phyloP scores from a whole-genome alignment of 495 filamentous ascomycete genomes.

The Daldinia bambusicola region DNA sequence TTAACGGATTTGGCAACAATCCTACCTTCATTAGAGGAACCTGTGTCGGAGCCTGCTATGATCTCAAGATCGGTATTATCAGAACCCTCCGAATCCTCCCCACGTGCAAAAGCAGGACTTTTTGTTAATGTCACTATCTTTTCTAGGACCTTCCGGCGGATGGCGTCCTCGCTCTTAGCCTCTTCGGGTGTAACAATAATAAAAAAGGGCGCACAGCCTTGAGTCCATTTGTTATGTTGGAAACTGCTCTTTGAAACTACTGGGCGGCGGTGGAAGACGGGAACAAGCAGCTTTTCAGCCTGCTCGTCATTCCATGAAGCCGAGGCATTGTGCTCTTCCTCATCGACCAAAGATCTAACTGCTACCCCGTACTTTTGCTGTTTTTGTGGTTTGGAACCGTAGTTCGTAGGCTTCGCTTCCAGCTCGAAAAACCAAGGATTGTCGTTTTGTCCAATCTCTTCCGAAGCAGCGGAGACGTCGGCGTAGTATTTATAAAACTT shows the following conservation, averaged over 20 bases:
- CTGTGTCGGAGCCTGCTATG: slow-evolving; percentile 77
- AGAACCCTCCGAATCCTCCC: slow-evolving; percentile 58
- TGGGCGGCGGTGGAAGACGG: slow-evolving; percentile 74
- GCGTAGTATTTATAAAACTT: slow-evolving; percentile 88
- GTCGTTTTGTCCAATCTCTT: slow-evolving; percentile 73
- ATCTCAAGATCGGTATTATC: slow-evolving; percentile 74
- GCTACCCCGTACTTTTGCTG: slow-evolving; percentile 55
- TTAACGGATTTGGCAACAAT: slow-evolving; percentile 81
- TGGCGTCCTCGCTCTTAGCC: slow-evolving; percentile 59
- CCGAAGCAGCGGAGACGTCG: slow-evolving; percentile 70
- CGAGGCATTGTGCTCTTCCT: slow-evolving; percentile 65
- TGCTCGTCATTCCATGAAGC: slow-evolving; percentile 68
- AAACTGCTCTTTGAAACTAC: slow-evolving; percentile 21
- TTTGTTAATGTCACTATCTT: slow-evolving; percentile 59
- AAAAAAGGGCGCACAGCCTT: slow-evolving; percentile 58
- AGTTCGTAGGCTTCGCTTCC: slow-evolving; percentile 81
- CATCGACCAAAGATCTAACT: slow-evolving; percentile 58
- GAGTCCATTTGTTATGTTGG: slow-evolving; percentile 38
- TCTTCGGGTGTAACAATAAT: slow-evolving; percentile 62
- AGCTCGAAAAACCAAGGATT: slow-evolving; percentile 80
- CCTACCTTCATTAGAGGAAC: slow-evolving; percentile 73
- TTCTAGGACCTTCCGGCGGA: slow-evolving; percentile 62
- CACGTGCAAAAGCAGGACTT: slow-evolving; percentile 53
- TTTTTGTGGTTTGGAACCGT: slow-evolving; percentile 62
- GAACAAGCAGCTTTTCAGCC: slow-evolving; percentile 78